Conservation (phyloP, 176 grass and related monocot genomes). For the Puya raimondii region DNA sequence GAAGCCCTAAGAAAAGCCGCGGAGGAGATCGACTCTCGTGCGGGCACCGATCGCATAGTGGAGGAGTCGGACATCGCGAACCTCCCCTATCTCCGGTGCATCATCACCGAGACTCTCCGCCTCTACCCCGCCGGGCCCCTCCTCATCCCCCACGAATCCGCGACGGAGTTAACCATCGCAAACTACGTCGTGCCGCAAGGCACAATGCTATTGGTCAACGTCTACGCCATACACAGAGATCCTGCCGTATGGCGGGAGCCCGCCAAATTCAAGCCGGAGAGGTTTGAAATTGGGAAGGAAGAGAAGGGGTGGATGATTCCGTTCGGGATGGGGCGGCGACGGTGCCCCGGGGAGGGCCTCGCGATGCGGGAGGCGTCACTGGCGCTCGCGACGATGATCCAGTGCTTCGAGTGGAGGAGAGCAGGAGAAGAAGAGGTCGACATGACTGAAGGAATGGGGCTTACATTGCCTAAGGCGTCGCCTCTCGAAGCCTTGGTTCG, state of each 20-base stretch:
- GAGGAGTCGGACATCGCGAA: conserved; percentile 19
- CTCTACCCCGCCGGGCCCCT: conserved; percentile 26
- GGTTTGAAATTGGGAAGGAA: conserved; percentile 20
- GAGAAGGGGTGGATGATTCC: conserved; percentile 15
- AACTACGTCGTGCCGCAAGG: conserved; percentile 19
- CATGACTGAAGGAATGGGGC: conserved; percentile 7
- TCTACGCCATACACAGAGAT: conserved; percentile 48
- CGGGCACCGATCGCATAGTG: conserved; percentile 21
- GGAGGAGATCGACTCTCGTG: conserved; percentile 13
- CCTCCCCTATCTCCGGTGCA: conserved; percentile 31
- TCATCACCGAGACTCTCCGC: conserved; percentile 51
- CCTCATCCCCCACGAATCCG: conserved; percentile 31
- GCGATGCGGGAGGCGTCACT: conserved; percentile 4
- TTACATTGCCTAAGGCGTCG: conserved; percentile 7
- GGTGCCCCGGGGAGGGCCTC: conserved; percentile 36
- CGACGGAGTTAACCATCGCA: conserved; percentile 21
- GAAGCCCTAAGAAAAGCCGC: conserved; percentile 12
- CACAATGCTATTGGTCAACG: conserved; percentile 46
- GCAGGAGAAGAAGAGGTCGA: conserved; percentile 20
- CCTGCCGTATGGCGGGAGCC: conserved; percentile 22
- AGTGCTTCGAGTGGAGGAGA: conserved; percentile 38
- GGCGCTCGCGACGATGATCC: conserved; percentile 14
- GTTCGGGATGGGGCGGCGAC: conserved; percentile 45
- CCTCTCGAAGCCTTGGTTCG: conserved; percentile 16
- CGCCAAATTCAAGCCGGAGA: conserved; percentile 29